These are phyloP conservation scores for Cyclotella baltica DNA, from an alignment of 108 stramenopile species.

Conservation along the genomic window DNA sequence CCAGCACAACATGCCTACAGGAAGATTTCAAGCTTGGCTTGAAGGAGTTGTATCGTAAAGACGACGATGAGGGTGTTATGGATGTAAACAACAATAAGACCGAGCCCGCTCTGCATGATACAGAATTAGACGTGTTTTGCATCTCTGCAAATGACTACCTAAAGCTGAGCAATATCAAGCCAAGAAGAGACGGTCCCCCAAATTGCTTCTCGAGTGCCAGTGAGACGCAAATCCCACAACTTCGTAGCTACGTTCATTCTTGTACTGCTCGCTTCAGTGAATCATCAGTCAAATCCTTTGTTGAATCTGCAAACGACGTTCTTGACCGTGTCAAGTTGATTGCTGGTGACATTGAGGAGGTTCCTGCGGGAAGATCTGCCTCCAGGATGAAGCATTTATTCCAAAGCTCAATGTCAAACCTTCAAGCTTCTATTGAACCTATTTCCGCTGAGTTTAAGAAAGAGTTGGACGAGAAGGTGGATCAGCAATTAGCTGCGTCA, in stretches of 20 bases:
- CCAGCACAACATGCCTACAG: constrained; percentile 50
- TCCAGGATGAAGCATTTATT: constrained; percentile 35
- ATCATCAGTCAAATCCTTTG: constrained; percentile 31
- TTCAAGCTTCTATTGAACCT: constrained; percentile 21
- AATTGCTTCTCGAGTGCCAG: constrained; percentile 33
- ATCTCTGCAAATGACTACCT: constrained; percentile 61
- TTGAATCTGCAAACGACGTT: constrained; percentile 40
- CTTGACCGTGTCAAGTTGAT: constrained; percentile 49
- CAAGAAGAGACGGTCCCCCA: constrained; percentile 52
- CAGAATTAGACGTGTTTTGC: constrained; percentile 52
- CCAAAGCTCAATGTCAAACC: constrained; percentile 23
- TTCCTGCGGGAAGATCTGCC: constrained; percentile 37
- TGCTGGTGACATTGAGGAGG: constrained; percentile 27
- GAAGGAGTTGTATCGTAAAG: constrained; percentile 48
- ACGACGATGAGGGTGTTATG: constrained; percentile 39
- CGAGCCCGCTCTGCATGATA: constrained; percentile 46
- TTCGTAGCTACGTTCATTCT: constrained; percentile 43
- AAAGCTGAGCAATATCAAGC: constrained; percentile 52
- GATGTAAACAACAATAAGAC: constrained; percentile 16
- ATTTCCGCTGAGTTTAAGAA: constrained; percentile 35
- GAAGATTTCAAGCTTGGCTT: constrained; percentile 55
- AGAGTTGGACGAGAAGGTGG: constrained; percentile 22
- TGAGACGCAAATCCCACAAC: constrained; percentile 54
- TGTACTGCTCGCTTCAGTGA: constrained; percentile 33
- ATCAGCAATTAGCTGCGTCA: constrained; percentile 20